Evolutionary conservation across 306 rosid species (phyloP).

Genomic region (Senna siamea): DNA sequence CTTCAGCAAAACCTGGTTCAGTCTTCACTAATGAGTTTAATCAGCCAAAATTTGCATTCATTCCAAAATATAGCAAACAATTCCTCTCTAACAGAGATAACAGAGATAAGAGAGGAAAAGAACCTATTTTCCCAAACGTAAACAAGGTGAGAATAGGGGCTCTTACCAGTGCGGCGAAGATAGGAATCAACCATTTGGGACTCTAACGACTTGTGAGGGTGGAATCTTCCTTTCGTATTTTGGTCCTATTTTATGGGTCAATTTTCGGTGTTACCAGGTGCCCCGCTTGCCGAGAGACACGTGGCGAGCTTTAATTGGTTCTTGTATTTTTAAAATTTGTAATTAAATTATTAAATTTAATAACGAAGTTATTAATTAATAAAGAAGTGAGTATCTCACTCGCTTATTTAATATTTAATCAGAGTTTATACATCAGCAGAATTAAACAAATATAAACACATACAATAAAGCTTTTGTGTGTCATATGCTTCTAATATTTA

Average conservation of each 20-base stretch:
- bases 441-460: too few relatives aligned
- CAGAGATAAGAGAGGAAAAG: not conserved
- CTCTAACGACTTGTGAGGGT: not conserved
- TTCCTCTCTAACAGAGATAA: not conserved
- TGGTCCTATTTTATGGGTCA: too few relatives aligned
- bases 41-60: not conserved
- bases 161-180: not conserved
- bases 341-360: too few relatives aligned
- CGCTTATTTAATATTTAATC: too few relatives aligned
- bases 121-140: not conserved
- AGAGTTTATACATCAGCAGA: too few relatives aligned
- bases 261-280: not conserved
- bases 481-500: too few relatives aligned
- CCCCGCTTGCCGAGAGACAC: too few relatives aligned
- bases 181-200: not conserved
- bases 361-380: too few relatives aligned
- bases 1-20: constrained; percentile 4
- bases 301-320: too few relatives aligned
- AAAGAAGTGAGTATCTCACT: too few relatives aligned
- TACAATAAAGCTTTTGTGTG: too few relatives aligned
- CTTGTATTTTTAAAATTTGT: too few relatives aligned
- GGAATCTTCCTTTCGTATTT: not conserved
- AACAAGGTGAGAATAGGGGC: not conserved
- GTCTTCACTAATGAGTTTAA: not conserved
- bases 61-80: not conserved